phyloP scores from a whole-genome alignment of 1,284 basidiomycete genomes.

The Microbotryomycetes sp. region DNA sequence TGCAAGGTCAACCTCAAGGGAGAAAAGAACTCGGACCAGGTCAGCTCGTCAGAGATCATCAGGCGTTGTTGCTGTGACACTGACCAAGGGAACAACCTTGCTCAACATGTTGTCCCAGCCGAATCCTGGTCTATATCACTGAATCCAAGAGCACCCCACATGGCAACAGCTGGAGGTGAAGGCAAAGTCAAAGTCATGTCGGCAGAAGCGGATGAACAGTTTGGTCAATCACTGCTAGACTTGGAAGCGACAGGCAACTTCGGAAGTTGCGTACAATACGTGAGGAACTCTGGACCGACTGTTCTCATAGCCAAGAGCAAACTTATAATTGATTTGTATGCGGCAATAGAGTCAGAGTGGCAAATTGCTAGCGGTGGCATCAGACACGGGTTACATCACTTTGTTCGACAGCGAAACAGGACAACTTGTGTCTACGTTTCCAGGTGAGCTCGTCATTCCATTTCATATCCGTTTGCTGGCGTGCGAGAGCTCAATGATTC shows the following conservation, averaged over 20 bases:
- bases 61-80: too few relatives aligned
- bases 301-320: background rate
- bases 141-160: conserved; percentile 14
- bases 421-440: conserved; percentile 32
- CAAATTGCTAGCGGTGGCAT: conserved; percentile 23
- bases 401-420: conserved; percentile 34
- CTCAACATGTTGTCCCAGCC: conserved; percentile 7
- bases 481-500: background rate
- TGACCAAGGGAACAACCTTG: too few relatives aligned
- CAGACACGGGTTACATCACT: conserved; percentile 31
- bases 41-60: conserved; percentile 1
- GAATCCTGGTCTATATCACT: conserved; percentile 30
- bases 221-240: conserved; percentile 29
- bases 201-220: conserved; percentile 19
- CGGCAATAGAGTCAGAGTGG: conserved; percentile 32
- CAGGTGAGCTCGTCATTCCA: conserved; percentile 12
- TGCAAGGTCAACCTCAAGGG: conserved; percentile 20
- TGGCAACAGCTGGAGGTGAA: conserved; percentile 31
- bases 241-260: conserved; percentile 32
- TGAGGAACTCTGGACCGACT: background rate
- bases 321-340: background rate
- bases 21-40: conserved; percentile 28
- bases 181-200: conserved; percentile 28
- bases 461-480: background rate
- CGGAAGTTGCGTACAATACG: conserved; percentile 29